Percentiles rank a stretch among this genome's conserved stretches.
Evolutionary conservation across 768 basidiomycete genomes (phyloP).

Genomic region (Multifurca ochricompacta): DNA sequence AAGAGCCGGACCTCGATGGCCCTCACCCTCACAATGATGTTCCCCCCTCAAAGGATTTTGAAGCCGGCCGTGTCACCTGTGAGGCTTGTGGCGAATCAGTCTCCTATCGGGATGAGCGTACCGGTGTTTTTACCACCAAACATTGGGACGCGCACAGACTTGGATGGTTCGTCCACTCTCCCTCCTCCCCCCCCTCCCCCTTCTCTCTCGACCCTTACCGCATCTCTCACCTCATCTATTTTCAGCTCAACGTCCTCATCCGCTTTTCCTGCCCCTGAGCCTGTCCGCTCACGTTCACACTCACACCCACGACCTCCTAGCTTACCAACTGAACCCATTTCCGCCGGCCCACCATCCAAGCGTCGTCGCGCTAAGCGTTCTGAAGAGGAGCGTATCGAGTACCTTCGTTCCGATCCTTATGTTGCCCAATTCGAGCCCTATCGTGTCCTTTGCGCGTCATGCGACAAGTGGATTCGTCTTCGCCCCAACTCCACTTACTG

Average conservation of each 20-base stretch:
- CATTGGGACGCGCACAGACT: conserved; percentile 62
- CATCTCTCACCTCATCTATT: not conserved
- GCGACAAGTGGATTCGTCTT: conserved; percentile 83
- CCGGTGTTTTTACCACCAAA: conserved; percentile 56
- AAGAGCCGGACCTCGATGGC: conserved; percentile 8
- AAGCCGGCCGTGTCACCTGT: conserved; percentile 57
- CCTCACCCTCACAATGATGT: not conserved
- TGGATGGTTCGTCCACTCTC: conserved; percentile 37
- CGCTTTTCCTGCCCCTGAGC: not conserved
- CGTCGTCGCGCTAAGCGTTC: conserved; percentile 69
- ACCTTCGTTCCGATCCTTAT: conserved; percentile 60
- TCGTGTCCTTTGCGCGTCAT: conserved; percentile 68
- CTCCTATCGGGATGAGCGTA: conserved; percentile 57
- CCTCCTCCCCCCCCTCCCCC: not conserved
- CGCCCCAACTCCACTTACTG: conserved; percentile 82
- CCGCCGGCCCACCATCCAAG: conserved; percentile 31
- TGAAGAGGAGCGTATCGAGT: conserved; percentile 70
- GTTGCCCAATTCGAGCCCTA: conserved; percentile 78
- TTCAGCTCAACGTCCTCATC: conserved; percentile 1
- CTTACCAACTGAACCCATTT: not conserved
- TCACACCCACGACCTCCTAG: not conserved
- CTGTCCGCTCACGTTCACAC: not conserved
- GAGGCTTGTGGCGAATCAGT: conserved; percentile 54
- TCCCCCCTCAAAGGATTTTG: conserved; percentile 41
- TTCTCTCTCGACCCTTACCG: not conserved